Percentiles rank a stretch among this genome's conserved stretches.
Evolutionary conservation across 73 alveolate genomes (phyloP).

Genomic region (Paramecium biaurelia): DNA sequence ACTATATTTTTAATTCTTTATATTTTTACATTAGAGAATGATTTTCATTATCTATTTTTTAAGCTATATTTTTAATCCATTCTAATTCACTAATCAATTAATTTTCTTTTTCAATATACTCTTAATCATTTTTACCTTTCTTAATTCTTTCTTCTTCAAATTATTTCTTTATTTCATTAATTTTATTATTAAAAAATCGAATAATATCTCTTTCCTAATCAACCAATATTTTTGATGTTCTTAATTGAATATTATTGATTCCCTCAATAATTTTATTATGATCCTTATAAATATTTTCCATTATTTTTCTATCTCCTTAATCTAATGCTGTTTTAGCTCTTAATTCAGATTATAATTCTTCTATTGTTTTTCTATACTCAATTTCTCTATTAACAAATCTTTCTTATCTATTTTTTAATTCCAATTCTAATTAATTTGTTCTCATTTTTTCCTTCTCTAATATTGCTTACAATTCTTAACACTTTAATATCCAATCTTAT

Average conservation of each 20-base stretch:
- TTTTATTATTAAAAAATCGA: conserved; percentile 61
- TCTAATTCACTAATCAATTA: conserved; percentile 55
- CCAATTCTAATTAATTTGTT: conserved; percentile 64
- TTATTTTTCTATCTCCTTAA: conserved; percentile 51
- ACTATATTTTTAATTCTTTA: conserved; percentile 49
- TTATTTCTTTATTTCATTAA: conserved; percentile 59
- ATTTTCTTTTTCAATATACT: conserved; percentile 59
- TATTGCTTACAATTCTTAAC: conserved; percentile 59
- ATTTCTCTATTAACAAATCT: conserved; percentile 82
- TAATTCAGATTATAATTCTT: conserved; percentile 68
- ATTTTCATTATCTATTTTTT: conserved; percentile 62
- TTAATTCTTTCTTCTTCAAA: conserved; percentile 65
- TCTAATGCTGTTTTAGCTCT: conserved; percentile 56
- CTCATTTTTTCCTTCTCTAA: conserved; percentile 56
- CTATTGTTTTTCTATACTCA: conserved; percentile 82
- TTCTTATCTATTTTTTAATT: conserved; percentile 71
- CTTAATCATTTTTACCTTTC: conserved; percentile 64
- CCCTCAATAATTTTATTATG: conserved; percentile 59
- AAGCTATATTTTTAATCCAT: conserved; percentile 63
- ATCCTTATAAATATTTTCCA: conserved; percentile 51
- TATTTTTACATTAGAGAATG: conserved; percentile 58
- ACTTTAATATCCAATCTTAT: conserved; percentile 75
- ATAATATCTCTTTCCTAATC: conserved; percentile 63
- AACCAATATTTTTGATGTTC: conserved; percentile 58
- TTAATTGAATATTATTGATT: conserved; percentile 33